Evolutionary conservation across 2,329 filamentous ascomycete species (phyloP), one percentile per base, ranked within the genome.

Genomic region (Albophoma yamanashiensis): DNA sequence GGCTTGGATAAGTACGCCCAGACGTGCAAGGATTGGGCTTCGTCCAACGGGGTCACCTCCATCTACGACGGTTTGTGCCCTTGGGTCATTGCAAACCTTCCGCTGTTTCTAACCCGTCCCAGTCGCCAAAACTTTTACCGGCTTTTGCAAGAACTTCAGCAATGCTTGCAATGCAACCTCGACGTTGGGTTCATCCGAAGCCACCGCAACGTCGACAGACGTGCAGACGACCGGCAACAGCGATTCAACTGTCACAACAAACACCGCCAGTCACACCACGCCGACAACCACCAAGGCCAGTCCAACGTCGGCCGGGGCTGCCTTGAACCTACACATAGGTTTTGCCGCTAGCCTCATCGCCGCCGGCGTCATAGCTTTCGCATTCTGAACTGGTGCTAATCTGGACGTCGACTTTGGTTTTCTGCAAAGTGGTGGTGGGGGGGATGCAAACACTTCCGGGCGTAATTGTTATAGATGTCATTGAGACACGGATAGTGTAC

Each of bases 21-120:
- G n/a, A 69, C 67, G 11, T 73, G 71, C 52, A 64, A 64, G 45
- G 59, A 66, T 43, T 73, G 70, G 71, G 71, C 70, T 57, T 59
- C 22, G 5, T 67, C 66, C 40, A 67, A 64, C 61, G 67, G 70
- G 31, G 62, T 67, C 22, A 36, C 65, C n/a, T 69, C 66, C 39
- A 62, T 64, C 43, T 71, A 66, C 52, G 15, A 52, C 50, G 65
- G 70, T 72, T 66, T 56, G 63, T 61, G 9, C 3, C 39, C 25
- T 22, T 7, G n/a, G 3, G 8, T n/a, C 17, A 38, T 27, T 25
- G 3, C 7, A 20, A 4, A 22, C 7, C 3, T 3, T 9, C 3
- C 31, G 8, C 45, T 39, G n/a, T n/a, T 11, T 42, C 69, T 64
- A 50, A 20, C 42, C 2, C 57, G 14, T 15, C 6, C 14, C 50